Evolutionary conservation across 805 yeast genomes (phyloP).

Genomic region (Clavispora fructus): DNA sequence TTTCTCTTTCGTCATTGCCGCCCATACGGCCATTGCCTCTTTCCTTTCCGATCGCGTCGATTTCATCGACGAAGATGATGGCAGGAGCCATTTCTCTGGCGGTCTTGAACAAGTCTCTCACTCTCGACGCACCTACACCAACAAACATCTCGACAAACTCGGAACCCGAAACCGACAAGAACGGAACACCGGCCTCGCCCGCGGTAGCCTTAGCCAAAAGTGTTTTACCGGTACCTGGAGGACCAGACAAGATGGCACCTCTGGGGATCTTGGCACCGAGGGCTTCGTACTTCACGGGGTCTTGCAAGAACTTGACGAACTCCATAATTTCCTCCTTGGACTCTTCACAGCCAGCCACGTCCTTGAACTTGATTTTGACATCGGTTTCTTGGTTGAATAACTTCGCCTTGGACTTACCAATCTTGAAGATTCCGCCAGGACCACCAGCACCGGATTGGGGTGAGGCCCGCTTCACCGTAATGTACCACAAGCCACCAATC

Average conservation of each 20-base stretch:
- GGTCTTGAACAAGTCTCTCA: conserved; percentile 86
- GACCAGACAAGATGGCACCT: conserved; percentile 96
- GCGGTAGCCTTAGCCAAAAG: conserved; percentile 97
- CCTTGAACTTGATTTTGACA: conserved; percentile 81
- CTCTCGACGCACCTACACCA: conserved; percentile 98
- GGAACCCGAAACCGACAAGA: conserved; percentile 92
- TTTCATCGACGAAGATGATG: conserved; percentile 95
- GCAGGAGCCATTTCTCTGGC: conserved; percentile 95
- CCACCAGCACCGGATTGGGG: conserved; percentile 50
- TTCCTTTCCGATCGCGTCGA: conserved; percentile 98
- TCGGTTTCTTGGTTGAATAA: conserved; percentile 88
- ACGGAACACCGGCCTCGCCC: conserved; percentile 98
- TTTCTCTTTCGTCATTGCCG: conserved; percentile 94
- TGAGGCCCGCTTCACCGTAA: conserved; percentile 50
- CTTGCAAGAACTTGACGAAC: conserved; percentile 87
- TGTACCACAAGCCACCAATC: conserved; percentile 73
- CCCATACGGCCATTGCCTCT: conserved; percentile 74
- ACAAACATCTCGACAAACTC: conserved; percentile 99
- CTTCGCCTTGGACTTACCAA: conserved; percentile 89
- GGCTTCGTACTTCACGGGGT: conserved; percentile 84
- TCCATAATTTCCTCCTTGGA: conserved; percentile 98
- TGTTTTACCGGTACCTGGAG: conserved; percentile 99
- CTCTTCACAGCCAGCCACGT: conserved; percentile 96
- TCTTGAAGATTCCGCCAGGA: conserved; percentile 72
- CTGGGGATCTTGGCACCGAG: conserved; percentile 97